Conservation (phyloP, 345 rosid genomes). For the Bruguiera sexangula region DNA sequence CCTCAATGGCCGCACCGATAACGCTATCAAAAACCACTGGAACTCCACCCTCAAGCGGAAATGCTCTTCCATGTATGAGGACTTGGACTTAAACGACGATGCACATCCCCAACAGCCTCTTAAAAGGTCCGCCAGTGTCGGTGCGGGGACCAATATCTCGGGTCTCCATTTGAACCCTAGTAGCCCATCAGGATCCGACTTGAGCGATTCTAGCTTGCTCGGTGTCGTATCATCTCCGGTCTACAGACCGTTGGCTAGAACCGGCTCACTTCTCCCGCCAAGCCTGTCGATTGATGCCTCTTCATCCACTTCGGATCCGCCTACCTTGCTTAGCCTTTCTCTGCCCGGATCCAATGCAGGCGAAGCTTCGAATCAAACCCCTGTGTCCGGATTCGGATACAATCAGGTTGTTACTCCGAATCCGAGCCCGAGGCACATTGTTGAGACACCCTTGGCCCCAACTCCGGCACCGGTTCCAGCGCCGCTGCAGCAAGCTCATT, state of each 20-base stretch:
- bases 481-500: slow-evolving; percentile 3
- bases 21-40: slow-evolving; percentile 96
- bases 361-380: slow-evolving; percentile 26
- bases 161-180: slow-evolving; percentile 50
- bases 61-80: slow-evolving; percentile 44
- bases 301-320: slow-evolving; percentile 44
- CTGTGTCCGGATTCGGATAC: slow-evolving; percentile 16
- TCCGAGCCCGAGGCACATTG: not conserved
- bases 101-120: slow-evolving; percentile 38
- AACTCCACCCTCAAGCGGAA: slow-evolving; percentile 89
- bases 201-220: slow-evolving; percentile 64
- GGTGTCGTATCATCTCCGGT: slow-evolving; percentile 39
- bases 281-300: slow-evolving; percentile 31
- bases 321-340: slow-evolving; percentile 58
- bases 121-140: slow-evolving; percentile 66
- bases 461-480: not conserved
- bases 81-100: slow-evolving; percentile 40
- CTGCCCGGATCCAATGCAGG: slow-evolving; percentile 55
- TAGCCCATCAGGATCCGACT: slow-evolving; percentile 69
- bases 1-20: slow-evolving; percentile 84
- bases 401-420: not conserved
- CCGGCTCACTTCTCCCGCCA: slow-evolving; percentile 35
- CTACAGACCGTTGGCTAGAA: slow-evolving; percentile 37
- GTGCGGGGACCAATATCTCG: slow-evolving; percentile 35
- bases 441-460: not conserved